Percentiles rank a stretch among this genome's conserved stretches.
Evolutionary conservation across 176 grass and related monocot species (phyloP).

Genomic region (Triticum timopheevii): DNA sequence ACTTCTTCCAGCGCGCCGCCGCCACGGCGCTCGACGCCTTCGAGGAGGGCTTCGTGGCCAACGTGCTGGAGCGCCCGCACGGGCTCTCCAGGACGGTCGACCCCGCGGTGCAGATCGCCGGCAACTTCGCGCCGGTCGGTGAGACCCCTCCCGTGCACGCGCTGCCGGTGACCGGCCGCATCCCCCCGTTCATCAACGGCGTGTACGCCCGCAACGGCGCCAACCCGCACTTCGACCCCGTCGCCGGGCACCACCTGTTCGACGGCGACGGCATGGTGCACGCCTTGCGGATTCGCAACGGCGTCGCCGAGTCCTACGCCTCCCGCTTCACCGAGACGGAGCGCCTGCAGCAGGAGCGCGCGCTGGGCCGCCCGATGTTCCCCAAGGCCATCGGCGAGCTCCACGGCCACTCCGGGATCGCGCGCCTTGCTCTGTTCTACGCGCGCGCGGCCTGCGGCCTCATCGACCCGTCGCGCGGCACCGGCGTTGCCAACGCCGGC

Average conservation of each 20-base stretch:
- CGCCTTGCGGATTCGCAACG: conserved; percentile 59
- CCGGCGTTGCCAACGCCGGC: conserved; percentile 86
- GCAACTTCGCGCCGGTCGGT: conserved; percentile 75
- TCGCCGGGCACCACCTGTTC: conserved; percentile 89
- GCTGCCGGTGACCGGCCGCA: conserved; percentile 51
- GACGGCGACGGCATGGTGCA: conserved; percentile 97
- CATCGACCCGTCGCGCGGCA: conserved; percentile 59
- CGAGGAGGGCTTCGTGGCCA: conserved; percentile 65
- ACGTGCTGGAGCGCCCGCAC: conserved; percentile 59
- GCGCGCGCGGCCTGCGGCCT: conserved; percentile 70
- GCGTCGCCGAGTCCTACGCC: conserved; percentile 64
- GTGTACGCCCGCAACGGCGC: conserved; percentile 90
- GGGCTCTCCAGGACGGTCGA: conserved; percentile 67
- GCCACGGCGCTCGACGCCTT: conserved; percentile 58
- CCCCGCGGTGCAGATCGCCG: conserved; percentile 78
- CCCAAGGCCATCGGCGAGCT: conserved; percentile 97
- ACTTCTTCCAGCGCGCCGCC: conserved; percentile 59
- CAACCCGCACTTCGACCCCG: conserved; percentile 79
- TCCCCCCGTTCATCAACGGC: conserved; percentile 77
- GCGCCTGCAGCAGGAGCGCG: conserved; percentile 64
- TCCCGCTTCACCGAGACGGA: conserved; percentile 76
- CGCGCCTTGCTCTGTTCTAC: conserved; percentile 75
- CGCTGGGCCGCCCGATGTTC: conserved; percentile 58
- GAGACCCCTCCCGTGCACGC: conserved; percentile 41
- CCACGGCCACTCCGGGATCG: conserved; percentile 87